Conservation (phyloP, 2,329 filamentous ascomycete genomes). For the Emericellopsis atlantica region DNA sequence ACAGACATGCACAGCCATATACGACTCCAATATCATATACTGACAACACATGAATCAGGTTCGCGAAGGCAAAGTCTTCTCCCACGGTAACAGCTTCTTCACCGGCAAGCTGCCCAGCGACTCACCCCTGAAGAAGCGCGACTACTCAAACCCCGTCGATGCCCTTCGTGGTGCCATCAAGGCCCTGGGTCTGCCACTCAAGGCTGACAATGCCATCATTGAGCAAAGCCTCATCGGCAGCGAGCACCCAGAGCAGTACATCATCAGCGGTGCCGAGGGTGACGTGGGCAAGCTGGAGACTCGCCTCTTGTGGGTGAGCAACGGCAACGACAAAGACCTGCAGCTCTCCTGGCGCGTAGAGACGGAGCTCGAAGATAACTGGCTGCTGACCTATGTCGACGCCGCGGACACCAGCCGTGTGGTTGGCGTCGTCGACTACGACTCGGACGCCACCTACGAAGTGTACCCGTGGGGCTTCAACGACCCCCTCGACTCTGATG, state of each 20-base stretch:
- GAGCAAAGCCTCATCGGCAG: conserved; percentile 4
- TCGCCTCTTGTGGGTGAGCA: conserved; percentile 40
- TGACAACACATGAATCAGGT: background rate
- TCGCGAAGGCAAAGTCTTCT: conserved; percentile 40
- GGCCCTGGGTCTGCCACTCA: conserved; percentile 17
- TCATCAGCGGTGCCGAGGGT: conserved; percentile 33
- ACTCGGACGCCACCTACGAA: conserved; percentile 39
- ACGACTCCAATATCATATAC: background rate
- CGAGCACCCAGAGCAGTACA: conserved; percentile 15
- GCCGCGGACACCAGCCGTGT: conserved; percentile 31
- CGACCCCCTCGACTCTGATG: conserved; percentile 31
- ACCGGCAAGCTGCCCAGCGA: conserved; percentile 26
- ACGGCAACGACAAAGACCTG: conserved; percentile 25
- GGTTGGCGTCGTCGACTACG: conserved; percentile 43
- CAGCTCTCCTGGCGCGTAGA: conserved; percentile 44
- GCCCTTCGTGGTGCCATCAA: conserved; percentile 28
- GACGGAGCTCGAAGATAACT: conserved; percentile 42
- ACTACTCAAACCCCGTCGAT: conserved; percentile 25
- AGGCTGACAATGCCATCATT: conserved; percentile 11
- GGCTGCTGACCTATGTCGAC: conserved; percentile 47
- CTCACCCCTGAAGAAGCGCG: conserved; percentile 23
- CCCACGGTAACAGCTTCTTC: conserved; percentile 37
- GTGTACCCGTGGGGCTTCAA: conserved; percentile 45
- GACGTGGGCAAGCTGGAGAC: conserved; percentile 39
- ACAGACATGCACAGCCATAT: conserved; percentile 2